phyloP scores from a whole-genome alignment of 2,329 filamentous ascomycete species.

The Sphaerostilbella broomeana region DNA sequence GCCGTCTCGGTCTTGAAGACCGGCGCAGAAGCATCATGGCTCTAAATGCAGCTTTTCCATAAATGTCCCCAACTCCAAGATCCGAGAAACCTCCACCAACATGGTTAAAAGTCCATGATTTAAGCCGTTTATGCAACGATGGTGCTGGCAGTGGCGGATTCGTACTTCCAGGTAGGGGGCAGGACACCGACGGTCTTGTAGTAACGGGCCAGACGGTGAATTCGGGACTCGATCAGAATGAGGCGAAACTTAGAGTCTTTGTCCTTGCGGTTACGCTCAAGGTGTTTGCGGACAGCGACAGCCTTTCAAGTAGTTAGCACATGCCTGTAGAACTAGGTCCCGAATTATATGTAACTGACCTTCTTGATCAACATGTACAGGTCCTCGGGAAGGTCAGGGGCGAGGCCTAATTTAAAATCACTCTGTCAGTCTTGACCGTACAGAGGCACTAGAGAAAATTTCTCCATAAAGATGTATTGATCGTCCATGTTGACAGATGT shows the following conservation, averaged over 20 bases:
- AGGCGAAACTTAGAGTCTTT: conserved; percentile 99
- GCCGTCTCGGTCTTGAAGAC: conserved; percentile 27
- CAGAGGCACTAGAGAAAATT: conserved; percentile 60
- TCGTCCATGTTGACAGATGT: conserved; percentile 23
- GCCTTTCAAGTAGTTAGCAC: conserved; percentile 47
- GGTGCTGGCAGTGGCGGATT: conserved; percentile 92
- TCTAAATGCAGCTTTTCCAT: conserved; percentile 40
- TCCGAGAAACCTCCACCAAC: conserved; percentile 30
- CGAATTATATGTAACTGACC: conserved; percentile 46
- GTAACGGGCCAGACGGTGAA: conserved; percentile 98
- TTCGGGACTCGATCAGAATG: conserved; percentile 99
- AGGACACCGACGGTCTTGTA: conserved; percentile 91
- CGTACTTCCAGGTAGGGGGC: conserved; percentile 97
- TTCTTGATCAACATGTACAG: conserved; percentile 99
- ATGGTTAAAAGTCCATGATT: conserved; percentile 8
- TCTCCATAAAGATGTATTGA: conserved; percentile 22
- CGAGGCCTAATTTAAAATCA: conserved; percentile 84
- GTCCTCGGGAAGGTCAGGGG: conserved; percentile 97
- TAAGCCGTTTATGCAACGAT: conserved; percentile 56
- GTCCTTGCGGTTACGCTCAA: conserved; percentile 99
- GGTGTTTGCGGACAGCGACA: conserved; percentile 98
- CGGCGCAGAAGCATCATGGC: conserved; percentile 36
- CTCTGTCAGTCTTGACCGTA: conserved; percentile 91
- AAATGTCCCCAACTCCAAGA: conserved; percentile 39
- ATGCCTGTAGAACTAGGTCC: not conserved